Conservation (phyloP, 2,329 filamentous ascomycete genomes). For the Pestalotiopsis sp. region DNA sequence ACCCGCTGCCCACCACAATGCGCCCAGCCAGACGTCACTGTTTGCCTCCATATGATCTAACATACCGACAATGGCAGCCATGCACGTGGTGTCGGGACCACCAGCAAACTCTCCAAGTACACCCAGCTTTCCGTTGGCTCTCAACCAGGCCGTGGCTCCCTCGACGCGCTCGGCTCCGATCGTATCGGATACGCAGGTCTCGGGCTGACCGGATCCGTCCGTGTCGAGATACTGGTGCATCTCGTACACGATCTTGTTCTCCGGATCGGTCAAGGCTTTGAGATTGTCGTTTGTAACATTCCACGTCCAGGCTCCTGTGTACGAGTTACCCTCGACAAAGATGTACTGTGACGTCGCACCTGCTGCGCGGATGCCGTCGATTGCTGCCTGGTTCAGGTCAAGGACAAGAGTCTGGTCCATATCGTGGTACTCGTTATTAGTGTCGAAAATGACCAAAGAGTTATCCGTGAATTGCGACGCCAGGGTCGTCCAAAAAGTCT, state of each 20-base stretch:
- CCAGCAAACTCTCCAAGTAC: constrained; percentile 58
- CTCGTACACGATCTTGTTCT: constrained; percentile 56
- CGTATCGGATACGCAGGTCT: constrained; percentile 48
- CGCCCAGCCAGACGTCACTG: constrained; percentile 55
- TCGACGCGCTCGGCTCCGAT: constrained; percentile 51
- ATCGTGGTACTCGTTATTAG: constrained; percentile 61
- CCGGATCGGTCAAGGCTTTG: constrained; percentile 43
- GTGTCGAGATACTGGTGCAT: constrained; percentile 64
- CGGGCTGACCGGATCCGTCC: constrained; percentile 54
- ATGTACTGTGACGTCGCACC: constrained; percentile 60
- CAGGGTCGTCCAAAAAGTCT: constrained; percentile 59
- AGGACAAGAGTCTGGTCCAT: constrained; percentile 62
- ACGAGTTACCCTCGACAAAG: constrained; percentile 55
- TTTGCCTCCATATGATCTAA: constrained; percentile 56
- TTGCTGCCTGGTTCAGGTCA: constrained; percentile 65
- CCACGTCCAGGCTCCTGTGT: constrained; percentile 50
- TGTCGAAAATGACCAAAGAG: constrained; percentile 37
- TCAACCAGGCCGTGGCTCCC: constrained; percentile 29
- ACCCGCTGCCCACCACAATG: constrained; percentile 60
- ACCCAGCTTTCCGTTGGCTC: constrained; percentile 55
- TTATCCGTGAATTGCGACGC: constrained; percentile 54
- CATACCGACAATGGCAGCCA: constrained; percentile 52
- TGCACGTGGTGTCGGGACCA: constrained; percentile 52
- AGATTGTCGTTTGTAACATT: constrained; percentile 55
- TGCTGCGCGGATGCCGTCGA: constrained; percentile 61